phyloP scores from a whole-genome alignment of 495 filamentous ascomycete species.

The Elasticomyces elasticus region DNA sequence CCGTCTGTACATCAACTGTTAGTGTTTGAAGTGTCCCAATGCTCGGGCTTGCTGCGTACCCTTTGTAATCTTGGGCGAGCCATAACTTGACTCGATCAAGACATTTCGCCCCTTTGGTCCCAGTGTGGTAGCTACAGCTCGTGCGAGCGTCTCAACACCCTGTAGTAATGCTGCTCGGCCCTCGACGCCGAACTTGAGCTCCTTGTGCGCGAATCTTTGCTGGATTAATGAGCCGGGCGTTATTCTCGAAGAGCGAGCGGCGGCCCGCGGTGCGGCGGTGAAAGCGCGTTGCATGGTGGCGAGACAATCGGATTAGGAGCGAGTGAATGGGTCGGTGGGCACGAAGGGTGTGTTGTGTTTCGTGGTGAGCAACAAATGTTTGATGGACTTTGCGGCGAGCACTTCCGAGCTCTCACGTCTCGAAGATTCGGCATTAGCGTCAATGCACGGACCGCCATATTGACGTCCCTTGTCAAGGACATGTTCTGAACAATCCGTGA shows the following conservation, averaged over 20 bases:
- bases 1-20: conserved; percentile 51
- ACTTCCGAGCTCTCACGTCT: too few species aligned
- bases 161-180: conserved; percentile 77
- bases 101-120: conserved; percentile 98
- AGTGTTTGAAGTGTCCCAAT: neutral
- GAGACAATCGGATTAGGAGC: neutral
- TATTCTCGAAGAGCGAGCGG: conserved; percentile 10
- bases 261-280: conserved; percentile 16
- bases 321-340: neutral
- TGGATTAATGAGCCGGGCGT: conserved; percentile 35
- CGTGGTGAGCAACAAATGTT: too few species aligned
- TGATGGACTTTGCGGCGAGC: too few species aligned
- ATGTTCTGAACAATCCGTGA: too few species aligned
- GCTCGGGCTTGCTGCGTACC: conserved; percentile 45
- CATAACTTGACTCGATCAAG: conserved; percentile 92
- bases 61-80: conserved; percentile 98
- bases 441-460: too few species aligned
- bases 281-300: conserved; percentile 21
- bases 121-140: conserved; percentile 90
- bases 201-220: conserved; percentile 91
- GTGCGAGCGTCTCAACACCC: conserved; percentile 94
- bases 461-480: too few species aligned
- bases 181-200: conserved; percentile 97
- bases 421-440: too few species aligned
- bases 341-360: too few species aligned